Conservation (phyloP, 73 alveolate species). For the Paramecium sonneborni region DNA sequence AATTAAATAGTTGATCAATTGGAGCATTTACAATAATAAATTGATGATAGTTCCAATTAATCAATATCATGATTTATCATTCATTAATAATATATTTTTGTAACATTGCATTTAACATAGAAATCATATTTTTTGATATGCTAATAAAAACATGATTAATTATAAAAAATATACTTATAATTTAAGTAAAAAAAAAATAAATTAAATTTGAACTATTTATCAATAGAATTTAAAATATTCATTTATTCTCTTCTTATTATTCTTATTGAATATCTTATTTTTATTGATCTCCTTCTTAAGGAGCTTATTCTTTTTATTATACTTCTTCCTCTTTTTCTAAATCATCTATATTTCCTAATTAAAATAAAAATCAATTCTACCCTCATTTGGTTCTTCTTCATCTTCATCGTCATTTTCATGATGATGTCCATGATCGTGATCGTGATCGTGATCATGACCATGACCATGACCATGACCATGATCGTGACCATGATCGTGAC, state of each 20-base stretch:
- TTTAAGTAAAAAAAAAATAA: too few species aligned
- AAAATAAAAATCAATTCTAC: too few species aligned
- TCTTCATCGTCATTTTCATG: too few species aligned
- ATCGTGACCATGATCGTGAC: slow-evolving; percentile 67
- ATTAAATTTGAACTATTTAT: not conserved
- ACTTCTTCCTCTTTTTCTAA: not conserved
- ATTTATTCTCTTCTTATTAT: not conserved
- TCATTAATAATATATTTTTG: not conserved
- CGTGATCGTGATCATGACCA: too few species aligned
- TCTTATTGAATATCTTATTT: not conserved
- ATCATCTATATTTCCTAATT: too few species aligned
- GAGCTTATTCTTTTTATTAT: not conserved
- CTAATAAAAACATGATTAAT: too few species aligned
- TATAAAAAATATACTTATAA: too few species aligned
- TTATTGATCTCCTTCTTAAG: not conserved
- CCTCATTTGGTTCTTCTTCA: too few species aligned
- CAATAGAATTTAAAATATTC: not conserved
- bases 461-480: not conserved
- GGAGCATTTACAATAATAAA: not conserved
- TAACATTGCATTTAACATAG: too few species aligned
- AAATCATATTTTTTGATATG: not conserved
- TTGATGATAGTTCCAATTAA: not conserved
- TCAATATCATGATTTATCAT: not conserved
- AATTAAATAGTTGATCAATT: not conserved
- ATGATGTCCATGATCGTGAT: too few species aligned